phyloP scores from a whole-genome alignment of 1,284 basidiomycete species.

The Sutorius eximius region DNA sequence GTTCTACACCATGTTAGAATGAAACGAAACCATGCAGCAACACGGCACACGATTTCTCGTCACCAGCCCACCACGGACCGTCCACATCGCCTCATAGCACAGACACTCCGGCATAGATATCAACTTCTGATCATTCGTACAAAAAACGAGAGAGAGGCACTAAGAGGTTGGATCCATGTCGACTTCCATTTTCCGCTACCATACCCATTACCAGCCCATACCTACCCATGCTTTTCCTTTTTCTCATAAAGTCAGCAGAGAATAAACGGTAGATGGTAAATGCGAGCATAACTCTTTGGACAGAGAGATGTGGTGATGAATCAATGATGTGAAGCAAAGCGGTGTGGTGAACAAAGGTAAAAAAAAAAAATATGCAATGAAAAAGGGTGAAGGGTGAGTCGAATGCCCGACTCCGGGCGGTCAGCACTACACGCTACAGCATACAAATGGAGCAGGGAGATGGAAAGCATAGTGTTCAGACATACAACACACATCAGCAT shows the following conservation, averaged over 20 bases:
- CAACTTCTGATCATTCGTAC: slow-evolving; percentile 3
- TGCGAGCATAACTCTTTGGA: slow-evolving; percentile 15
- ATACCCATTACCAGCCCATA: too few species aligned
- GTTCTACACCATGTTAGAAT: too few species aligned
- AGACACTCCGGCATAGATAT: not conserved
- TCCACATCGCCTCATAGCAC: too few species aligned
- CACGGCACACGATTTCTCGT: too few species aligned
- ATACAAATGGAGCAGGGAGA: slow-evolving; percentile 22
- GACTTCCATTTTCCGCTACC: slow-evolving; percentile 17
- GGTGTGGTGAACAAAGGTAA: not conserved
- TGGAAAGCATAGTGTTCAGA: slow-evolving; percentile 23
- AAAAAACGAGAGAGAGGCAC: not conserved
- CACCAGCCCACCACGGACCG: too few species aligned
- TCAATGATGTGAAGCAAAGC: slow-evolving; percentile 4
- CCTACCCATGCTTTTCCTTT: slow-evolving; percentile 6
- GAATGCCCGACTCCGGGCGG: slow-evolving; percentile 2
- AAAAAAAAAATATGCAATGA: slow-evolving; percentile 8
- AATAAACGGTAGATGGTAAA: not conserved
- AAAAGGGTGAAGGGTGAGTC: not conserved
- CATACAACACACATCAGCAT: slow-evolving; percentile 25
- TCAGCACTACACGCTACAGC: slow-evolving; percentile 30
- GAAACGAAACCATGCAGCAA: too few species aligned
- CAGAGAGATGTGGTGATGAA: not conserved
- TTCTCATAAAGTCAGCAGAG: not conserved
- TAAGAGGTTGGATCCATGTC: slow-evolving; percentile 10